Evolutionary conservation across 202 grass and related monocot species (phyloP).

Genomic region (Brachypodium distachyon): DNA sequence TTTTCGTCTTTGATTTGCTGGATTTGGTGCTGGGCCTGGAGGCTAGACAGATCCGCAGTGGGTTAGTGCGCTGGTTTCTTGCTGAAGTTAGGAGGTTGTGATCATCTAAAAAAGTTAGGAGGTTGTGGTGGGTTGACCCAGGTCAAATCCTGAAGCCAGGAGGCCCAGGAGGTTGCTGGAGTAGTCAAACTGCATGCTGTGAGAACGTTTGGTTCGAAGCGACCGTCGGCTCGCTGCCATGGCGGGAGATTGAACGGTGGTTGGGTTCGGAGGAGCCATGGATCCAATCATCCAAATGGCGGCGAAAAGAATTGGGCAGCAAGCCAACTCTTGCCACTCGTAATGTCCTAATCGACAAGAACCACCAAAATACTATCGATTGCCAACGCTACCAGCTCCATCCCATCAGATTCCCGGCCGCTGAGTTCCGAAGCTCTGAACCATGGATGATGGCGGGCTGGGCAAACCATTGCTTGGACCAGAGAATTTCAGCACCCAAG

Average conservation of each 20-base stretch:
- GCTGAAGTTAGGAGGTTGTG: no score
- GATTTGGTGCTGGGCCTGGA: no score
- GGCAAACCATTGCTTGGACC: constrained; percentile 45
- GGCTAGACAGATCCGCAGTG: no score
- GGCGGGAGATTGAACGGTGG: constrained; percentile 31
- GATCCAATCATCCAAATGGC: constrained; percentile 1
- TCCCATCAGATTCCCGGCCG: neutral
- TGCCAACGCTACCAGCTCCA: neutral
- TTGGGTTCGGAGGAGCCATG: neutral
- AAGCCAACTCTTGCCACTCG: neutral
- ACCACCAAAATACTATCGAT: neutral
- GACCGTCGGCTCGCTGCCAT: neutral
- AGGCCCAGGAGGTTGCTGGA: no score
- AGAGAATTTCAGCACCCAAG: constrained; percentile 34
- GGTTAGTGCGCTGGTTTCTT: no score
- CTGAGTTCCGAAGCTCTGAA: neutral
- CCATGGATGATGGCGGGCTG: constrained; percentile 39
- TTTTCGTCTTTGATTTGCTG: no score
- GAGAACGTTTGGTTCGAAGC: constrained; percentile 21
- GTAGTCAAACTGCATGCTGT: no score
- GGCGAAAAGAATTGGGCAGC: neutral
- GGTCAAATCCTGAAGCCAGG: no score
- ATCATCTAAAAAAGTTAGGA: no score
- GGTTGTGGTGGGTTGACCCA: no score
- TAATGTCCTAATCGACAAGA: neutral